Percentiles rank a stretch among this genome's conserved stretches.
phyloP scores from a whole-genome alignment of 1,139 yeast genomes.

The Saccharomyces uvarum region DNA sequence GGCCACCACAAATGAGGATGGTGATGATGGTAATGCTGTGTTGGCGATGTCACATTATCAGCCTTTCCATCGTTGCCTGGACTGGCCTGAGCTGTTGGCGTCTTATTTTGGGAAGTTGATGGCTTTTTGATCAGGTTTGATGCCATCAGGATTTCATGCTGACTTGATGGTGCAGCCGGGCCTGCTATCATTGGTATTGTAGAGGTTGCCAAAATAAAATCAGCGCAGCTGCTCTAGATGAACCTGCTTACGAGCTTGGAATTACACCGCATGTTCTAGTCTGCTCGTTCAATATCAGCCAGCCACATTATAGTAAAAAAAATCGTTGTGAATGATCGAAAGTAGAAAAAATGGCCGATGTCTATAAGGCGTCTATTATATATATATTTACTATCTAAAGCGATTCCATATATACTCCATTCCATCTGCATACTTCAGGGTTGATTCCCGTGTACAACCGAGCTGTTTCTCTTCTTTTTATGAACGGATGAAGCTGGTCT shows the following conservation, averaged over 20 bases:
- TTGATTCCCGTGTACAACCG: not conserved
- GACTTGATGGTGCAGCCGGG: not conserved
- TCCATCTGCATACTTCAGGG: not conserved
- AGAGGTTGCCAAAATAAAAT: not conserved
- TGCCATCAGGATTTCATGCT: conserved; percentile 8
- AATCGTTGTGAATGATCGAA: not conserved
- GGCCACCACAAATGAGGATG: conserved; percentile 10
- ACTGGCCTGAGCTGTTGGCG: not conserved
- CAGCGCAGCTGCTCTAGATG: not conserved
- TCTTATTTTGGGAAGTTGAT: not conserved
- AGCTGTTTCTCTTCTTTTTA: not conserved
- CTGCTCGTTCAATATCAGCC: not conserved
- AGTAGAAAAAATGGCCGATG: not conserved
- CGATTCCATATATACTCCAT: not conserved
- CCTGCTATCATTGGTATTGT: not conserved
- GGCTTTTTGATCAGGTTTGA: conserved; percentile 13
- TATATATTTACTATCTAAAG: not conserved
- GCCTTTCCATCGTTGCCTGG: conserved; percentile 2
- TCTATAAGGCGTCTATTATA: not conserved
- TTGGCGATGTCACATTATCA: not conserved
- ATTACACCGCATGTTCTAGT: not conserved
- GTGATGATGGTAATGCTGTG: not conserved
- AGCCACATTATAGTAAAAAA: not conserved
- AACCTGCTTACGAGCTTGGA: not conserved
- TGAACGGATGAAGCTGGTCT: not conserved